These are phyloP conservation scores for Liquidambar formosana DNA, from an alignment of 164 flowering plant species.

Conservation along the genomic window DNA sequence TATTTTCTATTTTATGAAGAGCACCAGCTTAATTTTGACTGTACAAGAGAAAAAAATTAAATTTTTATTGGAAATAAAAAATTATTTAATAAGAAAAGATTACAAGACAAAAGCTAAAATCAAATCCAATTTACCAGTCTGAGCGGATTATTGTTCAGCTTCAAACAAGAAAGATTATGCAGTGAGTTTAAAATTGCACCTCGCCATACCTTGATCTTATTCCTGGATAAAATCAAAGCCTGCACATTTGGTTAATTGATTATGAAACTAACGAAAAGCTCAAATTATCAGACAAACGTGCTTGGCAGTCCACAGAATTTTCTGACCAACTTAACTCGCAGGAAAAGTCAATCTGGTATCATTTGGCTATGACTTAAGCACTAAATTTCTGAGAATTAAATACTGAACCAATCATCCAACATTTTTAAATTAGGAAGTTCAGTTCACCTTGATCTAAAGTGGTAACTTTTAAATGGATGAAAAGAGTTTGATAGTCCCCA, in stretches of 20 bases:
- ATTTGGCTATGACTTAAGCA: too few relatives aligned
- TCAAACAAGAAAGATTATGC: conserved; percentile 66
- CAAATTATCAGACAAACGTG: neutral
- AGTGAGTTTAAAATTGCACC: conserved; percentile 63
- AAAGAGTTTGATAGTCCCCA: neutral
- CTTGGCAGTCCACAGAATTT: neutral
- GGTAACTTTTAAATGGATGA: neutral
- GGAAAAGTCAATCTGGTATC: too few relatives aligned
- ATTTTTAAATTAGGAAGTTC: too few relatives aligned
- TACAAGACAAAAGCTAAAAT: neutral
- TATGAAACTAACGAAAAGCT: neutral
- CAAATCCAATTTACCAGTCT: conserved; percentile 45
- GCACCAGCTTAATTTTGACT: too few relatives aligned
- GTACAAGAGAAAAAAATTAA: too few relatives aligned
- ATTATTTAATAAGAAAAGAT: too few relatives aligned
- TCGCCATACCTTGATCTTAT: conserved; percentile 90
- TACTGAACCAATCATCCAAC: too few relatives aligned
- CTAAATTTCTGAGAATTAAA: too few relatives aligned
- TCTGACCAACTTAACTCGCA: neutral
- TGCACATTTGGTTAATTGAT: conserved; percentile 33
- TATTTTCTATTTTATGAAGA: too few relatives aligned
- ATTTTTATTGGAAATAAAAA: too few relatives aligned
- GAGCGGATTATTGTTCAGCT: conserved; percentile 81
- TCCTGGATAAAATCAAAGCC: conserved; percentile 76
- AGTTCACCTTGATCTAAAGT: too few relatives aligned